These are phyloP conservation scores for Gossypium thurberi DNA, from an alignment of 345 rosid species.

Conservation along the genomic window DNA sequence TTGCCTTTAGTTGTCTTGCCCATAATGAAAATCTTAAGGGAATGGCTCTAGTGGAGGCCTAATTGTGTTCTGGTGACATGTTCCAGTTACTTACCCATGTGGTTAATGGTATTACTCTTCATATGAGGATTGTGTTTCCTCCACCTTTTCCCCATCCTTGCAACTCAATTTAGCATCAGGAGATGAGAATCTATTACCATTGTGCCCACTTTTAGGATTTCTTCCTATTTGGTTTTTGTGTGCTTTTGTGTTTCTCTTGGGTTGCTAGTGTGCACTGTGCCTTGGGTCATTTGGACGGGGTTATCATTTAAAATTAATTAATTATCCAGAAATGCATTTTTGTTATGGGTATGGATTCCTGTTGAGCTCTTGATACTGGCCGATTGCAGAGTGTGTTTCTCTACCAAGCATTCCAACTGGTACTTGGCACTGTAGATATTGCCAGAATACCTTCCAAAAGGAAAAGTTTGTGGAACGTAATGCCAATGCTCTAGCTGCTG, in stretches of 20 bases:
- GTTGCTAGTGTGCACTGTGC: not conserved
- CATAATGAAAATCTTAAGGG: not conserved
- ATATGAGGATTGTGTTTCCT: not conserved
- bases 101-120: not conserved
- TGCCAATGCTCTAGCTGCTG: slow-evolving; percentile 83
- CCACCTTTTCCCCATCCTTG: not conserved
- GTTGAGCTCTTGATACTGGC: not conserved
- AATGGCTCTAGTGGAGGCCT: not conserved
- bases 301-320: not conserved
- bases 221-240: not conserved
- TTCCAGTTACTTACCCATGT: not conserved
- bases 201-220: not conserved
- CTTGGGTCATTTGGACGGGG: not conserved
- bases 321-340: not conserved
- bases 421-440: slow-evolving; percentile 78
- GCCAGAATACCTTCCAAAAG: slow-evolving; percentile 48
- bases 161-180: not conserved
- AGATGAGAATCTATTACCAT: not conserved
- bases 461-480: slow-evolving; percentile 68
- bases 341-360: slow-evolving; percentile 5
- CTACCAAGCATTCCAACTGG: slow-evolving; percentile 52
- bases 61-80: not conserved
- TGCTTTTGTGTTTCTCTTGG: not conserved
- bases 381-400: slow-evolving; percentile 47
- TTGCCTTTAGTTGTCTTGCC: not conserved